Conservation (phyloP, 192 early-diverging fungal genomes). For the Umbelopsis ramanniana region DNA sequence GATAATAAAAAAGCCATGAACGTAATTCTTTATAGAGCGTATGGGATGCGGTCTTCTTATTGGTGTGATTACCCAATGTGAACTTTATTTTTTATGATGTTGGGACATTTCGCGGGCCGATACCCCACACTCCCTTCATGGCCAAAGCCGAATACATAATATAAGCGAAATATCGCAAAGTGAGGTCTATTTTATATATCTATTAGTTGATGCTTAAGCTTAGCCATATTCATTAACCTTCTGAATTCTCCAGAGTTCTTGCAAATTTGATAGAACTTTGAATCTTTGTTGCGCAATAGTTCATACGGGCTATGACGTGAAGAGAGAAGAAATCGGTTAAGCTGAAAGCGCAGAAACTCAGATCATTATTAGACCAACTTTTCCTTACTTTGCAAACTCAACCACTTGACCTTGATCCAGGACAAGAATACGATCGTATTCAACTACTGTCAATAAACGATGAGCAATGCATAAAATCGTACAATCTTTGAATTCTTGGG, state of each 20-base stretch:
- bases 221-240: slow-evolving; percentile 63
- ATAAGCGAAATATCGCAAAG: background rate
- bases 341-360: background rate
- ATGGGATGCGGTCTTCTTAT: too few species aligned
- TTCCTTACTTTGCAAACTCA: slow-evolving; percentile 67
- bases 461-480: slow-evolving; percentile 69
- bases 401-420: slow-evolving; percentile 77
- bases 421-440: slow-evolving; percentile 79
- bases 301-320: slow-evolving; percentile 58
- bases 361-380: background rate
- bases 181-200: slow-evolving; percentile 14
- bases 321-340: slow-evolving; percentile 5
- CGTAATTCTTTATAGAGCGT: too few species aligned
- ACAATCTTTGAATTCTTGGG: slow-evolving; percentile 55
- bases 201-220: slow-evolving; percentile 34
- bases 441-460: slow-evolving; percentile 58
- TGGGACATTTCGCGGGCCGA: too few species aligned
- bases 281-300: slow-evolving; percentile 64
- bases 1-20: slow-evolving; percentile 4
- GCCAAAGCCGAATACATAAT: too few species aligned
- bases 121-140: too few species aligned
- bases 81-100: too few species aligned
- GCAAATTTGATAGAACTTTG: slow-evolving; percentile 78
- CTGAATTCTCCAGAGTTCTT: slow-evolving; percentile 83
- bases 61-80: too few species aligned